phyloP scores from a whole-genome alignment of 805 yeast species.

The Brettanomyces sp. region DNA sequence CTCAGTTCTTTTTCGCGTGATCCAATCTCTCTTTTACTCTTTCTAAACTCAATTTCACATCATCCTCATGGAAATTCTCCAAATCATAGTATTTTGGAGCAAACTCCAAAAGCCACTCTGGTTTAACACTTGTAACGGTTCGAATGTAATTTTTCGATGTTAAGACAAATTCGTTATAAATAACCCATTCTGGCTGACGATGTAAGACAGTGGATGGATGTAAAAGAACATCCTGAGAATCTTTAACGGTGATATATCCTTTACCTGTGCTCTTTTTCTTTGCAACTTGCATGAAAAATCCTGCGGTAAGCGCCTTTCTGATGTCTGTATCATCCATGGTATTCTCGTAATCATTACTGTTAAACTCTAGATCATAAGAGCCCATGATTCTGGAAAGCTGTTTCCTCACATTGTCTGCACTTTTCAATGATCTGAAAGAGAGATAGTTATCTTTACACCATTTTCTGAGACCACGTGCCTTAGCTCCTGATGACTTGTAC shows the following conservation, averaged over 20 bases:
- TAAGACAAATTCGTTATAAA: constrained; percentile 90
- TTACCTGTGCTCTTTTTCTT: constrained; percentile 76
- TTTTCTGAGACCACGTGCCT: constrained; percentile 51
- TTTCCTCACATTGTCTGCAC: constrained; percentile 79
- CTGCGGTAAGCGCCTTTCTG: constrained; percentile 80
- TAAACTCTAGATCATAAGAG: constrained; percentile 62
- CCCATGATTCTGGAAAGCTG: constrained; percentile 83
- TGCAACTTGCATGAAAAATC: constrained; percentile 97
- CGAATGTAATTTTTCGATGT: constrained; percentile 91
- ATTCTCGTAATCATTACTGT: constrained; percentile 58
- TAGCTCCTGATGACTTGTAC: constrained; percentile 67
- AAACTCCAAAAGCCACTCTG: constrained; percentile 84
- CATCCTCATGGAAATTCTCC: constrained; percentile 57
- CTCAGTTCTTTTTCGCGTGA: constrained; percentile 17
- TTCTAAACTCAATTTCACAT: constrained; percentile 60
- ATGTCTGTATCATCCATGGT: constrained; percentile 65
- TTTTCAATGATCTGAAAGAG: constrained; percentile 70
- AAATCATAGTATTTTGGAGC: constrained; percentile 67
- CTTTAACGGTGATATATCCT: constrained; percentile 87
- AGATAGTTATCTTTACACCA: constrained; percentile 93
- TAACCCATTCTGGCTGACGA: constrained; percentile 86
- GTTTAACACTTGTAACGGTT: constrained; percentile 82
- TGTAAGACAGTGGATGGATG: constrained; percentile 91
- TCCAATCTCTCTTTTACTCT: constrained; percentile 43
- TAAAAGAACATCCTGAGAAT: constrained; percentile 88